These are phyloP conservation scores for Bisporella sp. DNA, from an alignment of 2,329 filamentous ascomycete species.

Conservation along the genomic window DNA sequence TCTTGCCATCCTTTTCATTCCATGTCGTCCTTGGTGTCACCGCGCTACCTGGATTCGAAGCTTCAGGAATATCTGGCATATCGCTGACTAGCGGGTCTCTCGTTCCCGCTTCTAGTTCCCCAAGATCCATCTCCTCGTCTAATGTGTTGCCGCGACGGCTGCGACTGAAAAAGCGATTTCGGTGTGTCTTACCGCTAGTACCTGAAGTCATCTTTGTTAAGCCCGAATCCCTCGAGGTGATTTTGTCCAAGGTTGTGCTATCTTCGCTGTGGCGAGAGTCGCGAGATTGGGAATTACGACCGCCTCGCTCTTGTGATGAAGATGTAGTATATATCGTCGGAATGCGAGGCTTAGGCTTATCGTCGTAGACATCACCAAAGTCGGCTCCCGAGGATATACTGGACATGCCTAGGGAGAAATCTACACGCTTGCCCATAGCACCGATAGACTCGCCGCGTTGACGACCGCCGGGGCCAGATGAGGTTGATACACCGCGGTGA, in stretches of 20 bases:
- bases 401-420: slow-evolving; percentile 64
- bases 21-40: slow-evolving; percentile 1
- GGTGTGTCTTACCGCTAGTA: slow-evolving; percentile 36
- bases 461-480: slow-evolving; percentile 25
- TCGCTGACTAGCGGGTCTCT: slow-evolving; percentile 21
- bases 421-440: slow-evolving; percentile 54
- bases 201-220: slow-evolving; percentile 25
- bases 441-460: slow-evolving; percentile 50
- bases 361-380: slow-evolving; percentile 54
- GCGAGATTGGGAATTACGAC: slow-evolving; percentile 1
- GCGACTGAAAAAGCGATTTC: slow-evolving; percentile 57
- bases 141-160: slow-evolving; percentile 19
- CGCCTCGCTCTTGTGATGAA: slow-evolving; percentile 17
- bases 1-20: slow-evolving; percentile 3
- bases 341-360: slow-evolving; percentile 37
- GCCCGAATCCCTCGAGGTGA: slow-evolving; percentile 14
- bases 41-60: slow-evolving; percentile 9
- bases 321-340: slow-evolving; percentile 34
- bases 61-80: slow-evolving; percentile 38
- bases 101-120: slow-evolving; percentile 24
- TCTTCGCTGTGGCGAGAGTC: slow-evolving; percentile 12
- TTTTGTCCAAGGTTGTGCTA: slow-evolving; percentile 7
- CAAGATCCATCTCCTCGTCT: slow-evolving; percentile 19
- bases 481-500: slow-evolving; percentile 33
- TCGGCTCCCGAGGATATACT: slow-evolving; percentile 50